A percentile compares a stretch with the other conserved stretches of the same genome.
These are phyloP conservation scores for Lasiodiplodia hormozganensis DNA, from an alignment of 2,329 filamentous ascomycete genomes.

Conservation along the genomic window DNA sequence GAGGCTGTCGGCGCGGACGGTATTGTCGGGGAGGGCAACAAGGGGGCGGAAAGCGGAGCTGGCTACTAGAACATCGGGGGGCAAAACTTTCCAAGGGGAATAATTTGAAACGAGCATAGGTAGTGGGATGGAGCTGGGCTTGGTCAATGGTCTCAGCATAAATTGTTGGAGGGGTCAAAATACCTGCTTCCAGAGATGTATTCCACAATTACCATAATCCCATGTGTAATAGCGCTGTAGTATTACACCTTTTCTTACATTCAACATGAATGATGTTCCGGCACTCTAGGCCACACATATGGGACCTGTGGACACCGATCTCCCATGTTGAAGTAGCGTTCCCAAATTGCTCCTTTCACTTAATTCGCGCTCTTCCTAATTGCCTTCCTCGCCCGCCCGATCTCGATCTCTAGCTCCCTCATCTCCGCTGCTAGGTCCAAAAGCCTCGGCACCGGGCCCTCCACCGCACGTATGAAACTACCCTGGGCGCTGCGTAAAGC, in stretches of 20 bases:
- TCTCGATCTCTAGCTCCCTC: conserved; percentile 70
- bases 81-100: no score
- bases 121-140: not conserved
- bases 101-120: not conserved
- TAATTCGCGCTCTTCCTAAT: conserved; percentile 44
- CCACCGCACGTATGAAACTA: conserved; percentile 63
- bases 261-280: no score
- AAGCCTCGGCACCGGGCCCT: conserved; percentile 64
- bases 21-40: conserved; percentile 23
- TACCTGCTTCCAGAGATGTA: not conserved
- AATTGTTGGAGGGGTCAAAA: not conserved
- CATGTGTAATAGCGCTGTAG: no score
- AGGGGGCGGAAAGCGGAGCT: conserved; percentile 34
- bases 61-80: conserved; percentile 30
- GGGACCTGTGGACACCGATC: no score
- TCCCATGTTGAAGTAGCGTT: not conserved
- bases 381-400: conserved; percentile 63
- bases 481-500: conserved; percentile 64
- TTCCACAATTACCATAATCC: not conserved
- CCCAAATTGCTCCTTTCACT: not conserved
- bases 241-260: no score
- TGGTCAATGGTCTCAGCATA: not conserved
- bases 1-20: conserved; percentile 33
- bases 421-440: conserved; percentile 67
- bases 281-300: no score